Evolutionary conservation across 176 grass and related monocot genomes (phyloP).

Genomic region (Aegilops longissima): DNA sequence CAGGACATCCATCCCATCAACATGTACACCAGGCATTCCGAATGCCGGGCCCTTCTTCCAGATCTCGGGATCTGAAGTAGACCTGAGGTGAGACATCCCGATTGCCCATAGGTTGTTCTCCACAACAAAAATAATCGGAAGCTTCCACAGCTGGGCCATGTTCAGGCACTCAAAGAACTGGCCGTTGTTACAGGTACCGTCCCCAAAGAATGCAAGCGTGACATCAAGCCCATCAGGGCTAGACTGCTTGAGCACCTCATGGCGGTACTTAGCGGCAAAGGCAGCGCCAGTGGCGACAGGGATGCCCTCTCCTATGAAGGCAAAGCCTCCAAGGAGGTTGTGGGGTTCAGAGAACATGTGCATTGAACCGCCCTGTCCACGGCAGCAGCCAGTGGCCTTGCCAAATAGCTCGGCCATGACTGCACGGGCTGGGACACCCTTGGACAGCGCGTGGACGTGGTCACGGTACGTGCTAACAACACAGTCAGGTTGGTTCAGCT

Average conservation of each 20-base stretch:
- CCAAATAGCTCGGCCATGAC: conserved; percentile 97
- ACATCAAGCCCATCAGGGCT: conserved; percentile 86
- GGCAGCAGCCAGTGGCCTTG: conserved; percentile 88
- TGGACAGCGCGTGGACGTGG: conserved; percentile 85
- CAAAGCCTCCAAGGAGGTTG: conserved; percentile 91
- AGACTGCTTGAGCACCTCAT: conserved; percentile 92
- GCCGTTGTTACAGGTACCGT: conserved; percentile 93
- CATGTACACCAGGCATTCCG: conserved; percentile 89
- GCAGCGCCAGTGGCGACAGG: conserved; percentile 91
- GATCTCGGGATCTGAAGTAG: conserved; percentile 90
- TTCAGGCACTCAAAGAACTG: conserved; percentile 99
- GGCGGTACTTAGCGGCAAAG: conserved; percentile 88
- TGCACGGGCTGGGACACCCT: conserved; percentile 73
- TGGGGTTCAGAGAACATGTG: conserved; percentile 95
- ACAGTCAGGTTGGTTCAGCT: conserved; percentile 71
- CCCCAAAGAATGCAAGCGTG: conserved; percentile 86
- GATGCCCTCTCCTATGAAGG: conserved; percentile 95
- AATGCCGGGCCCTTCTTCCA: conserved; percentile 92
- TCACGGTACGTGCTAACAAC: conserved; percentile 96
- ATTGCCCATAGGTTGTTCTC: conserved; percentile 98
- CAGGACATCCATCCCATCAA: conserved; percentile 97
- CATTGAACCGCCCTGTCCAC: conserved; percentile 96
- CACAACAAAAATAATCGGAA: conserved; percentile 97
- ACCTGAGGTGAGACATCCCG: conserved; percentile 79
- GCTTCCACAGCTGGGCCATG: conserved; percentile 98